Evolutionary conservation across 1,284 basidiomycete genomes (phyloP), one percentile per base, ranked within the genome.

Genomic region (Ustilago tritici): DNA sequence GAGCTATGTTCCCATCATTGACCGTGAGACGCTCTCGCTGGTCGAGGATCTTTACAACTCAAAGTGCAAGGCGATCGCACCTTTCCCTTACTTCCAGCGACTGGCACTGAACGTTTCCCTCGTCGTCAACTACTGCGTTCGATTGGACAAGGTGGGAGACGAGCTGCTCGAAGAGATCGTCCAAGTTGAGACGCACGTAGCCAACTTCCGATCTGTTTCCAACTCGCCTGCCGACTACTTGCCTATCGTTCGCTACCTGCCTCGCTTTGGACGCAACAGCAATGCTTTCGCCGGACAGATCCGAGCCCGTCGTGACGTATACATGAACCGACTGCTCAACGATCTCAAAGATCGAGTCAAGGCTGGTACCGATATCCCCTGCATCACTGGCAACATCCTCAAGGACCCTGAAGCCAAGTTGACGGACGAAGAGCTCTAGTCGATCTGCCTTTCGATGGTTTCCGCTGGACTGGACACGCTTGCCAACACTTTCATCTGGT

Each of bases 401-500:
- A 69, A 67, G 46, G 71, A 77, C 40, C 75, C 75, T 5, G 65
- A 69, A 6, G 75, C 75, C 31, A 77, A 74, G 38, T 46, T 77
- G n/a, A 60, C 40, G 1, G 71, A 77, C 34, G 36, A 50, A n/a
- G 75, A 77, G 32, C 70, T 77, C 7, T 62, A 54, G 19, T 77
- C 75, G 15, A 77, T 77, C 58, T 70, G 66, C 53, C 56, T 77
- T 11, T 74, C 71, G 17, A 77, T 77, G 75, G 75, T 77, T 12
- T 77, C 75, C 5, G 75, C 75, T 3, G 75, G 75, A 2, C 63
- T 77, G 14, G 75, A 77, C 56, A 77, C 75, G 34, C 58, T 77
- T 19, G 75, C 75, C 38, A 77, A 77, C 56, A 77, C 75, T 14
- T 74, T 77, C 14, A 74, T 77, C 57, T 77, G 75, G 75, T 70